Conservation (phyloP, 495 filamentous ascomycete species). For the Aspergillus incahuasiensis region DNA sequence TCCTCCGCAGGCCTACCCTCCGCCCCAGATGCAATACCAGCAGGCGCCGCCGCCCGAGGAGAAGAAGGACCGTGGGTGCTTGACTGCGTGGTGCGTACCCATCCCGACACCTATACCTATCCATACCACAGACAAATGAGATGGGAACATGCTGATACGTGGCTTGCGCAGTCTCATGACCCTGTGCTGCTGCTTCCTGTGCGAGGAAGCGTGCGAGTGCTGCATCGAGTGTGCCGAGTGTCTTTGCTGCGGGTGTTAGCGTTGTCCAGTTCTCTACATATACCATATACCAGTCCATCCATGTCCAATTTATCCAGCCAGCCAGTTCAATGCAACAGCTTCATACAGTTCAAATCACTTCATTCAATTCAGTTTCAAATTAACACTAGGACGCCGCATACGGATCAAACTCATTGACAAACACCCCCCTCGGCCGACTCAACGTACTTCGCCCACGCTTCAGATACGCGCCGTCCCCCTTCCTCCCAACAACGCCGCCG, state of each 20-base stretch:
- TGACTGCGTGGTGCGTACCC: constrained; percentile 17
- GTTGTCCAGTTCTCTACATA: no score
- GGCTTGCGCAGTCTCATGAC: constrained; percentile 16
- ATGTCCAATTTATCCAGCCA: not conserved
- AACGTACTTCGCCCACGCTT: constrained; percentile 24
- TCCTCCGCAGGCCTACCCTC: constrained; percentile 18
- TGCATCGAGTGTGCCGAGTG: constrained; percentile 19
- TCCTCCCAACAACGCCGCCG: constrained; percentile 43
- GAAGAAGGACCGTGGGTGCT: constrained; percentile 25
- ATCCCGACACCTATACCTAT: not conserved
- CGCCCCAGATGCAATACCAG: constrained; percentile 19
- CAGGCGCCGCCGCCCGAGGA: constrained; percentile 16
- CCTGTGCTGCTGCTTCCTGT: constrained; percentile 26
- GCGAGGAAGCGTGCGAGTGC: constrained; percentile 24
- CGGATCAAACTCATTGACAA: constrained; percentile 16
- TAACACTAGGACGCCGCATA: not conserved
- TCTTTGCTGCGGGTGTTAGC: constrained; percentile 19
- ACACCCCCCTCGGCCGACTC: constrained; percentile 11
- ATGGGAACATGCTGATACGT: not conserved
- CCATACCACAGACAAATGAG: no score
- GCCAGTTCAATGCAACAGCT: not conserved
- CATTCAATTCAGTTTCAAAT: not conserved
- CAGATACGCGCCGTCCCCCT: constrained; percentile 50
- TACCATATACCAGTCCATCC: not conserved
- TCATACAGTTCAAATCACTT: not conserved